A percentile compares a stretch with the other conserved stretches of the same genome.
Conservation (phyloP, 257 asterid species). For the Solanum lignicaule region DNA sequence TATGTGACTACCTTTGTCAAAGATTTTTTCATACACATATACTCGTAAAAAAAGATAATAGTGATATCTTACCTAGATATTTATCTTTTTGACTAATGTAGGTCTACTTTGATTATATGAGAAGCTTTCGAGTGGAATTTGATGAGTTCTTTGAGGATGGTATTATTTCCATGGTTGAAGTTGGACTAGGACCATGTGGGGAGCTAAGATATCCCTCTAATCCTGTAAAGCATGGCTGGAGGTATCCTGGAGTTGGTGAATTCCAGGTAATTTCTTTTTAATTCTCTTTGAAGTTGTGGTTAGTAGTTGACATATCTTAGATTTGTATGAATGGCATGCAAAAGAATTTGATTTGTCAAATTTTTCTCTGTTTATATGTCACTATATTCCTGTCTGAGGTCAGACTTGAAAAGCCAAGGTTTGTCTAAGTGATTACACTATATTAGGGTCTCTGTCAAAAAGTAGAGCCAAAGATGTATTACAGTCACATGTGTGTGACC, state of each 20-base stretch:
- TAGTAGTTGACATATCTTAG: not conserved
- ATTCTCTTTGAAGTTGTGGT: not conserved
- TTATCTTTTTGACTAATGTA: slow-evolving; percentile 3
- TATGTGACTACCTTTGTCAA: not conserved
- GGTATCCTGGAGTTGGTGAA: slow-evolving; percentile 80
- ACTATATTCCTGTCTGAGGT: not conserved
- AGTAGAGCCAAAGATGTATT: not conserved
- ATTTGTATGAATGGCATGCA: not conserved
- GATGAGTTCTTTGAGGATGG: slow-evolving; percentile 50
- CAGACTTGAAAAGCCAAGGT: not conserved
- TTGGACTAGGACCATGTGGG: slow-evolving; percentile 85
- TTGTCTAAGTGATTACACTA: not conserved
- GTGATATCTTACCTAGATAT: not conserved
- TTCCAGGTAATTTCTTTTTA: slow-evolving; percentile 43
- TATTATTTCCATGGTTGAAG: slow-evolving; percentile 57
- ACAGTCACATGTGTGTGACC: not conserved
- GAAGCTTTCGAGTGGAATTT: slow-evolving; percentile 72
- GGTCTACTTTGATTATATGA: slow-evolving; percentile 83
- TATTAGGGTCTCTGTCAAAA: not conserved
- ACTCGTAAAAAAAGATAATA: not conserved
- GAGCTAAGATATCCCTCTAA: slow-evolving; percentile 77
- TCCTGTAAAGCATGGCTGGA: slow-evolving; percentile 70
- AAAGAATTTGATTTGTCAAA: not conserved
- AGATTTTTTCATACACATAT: not conserved
- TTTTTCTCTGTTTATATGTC: not conserved